Conservation (phyloP, 192 early-diverging fungal genomes). For the Polychytrium aggregatum region DNA sequence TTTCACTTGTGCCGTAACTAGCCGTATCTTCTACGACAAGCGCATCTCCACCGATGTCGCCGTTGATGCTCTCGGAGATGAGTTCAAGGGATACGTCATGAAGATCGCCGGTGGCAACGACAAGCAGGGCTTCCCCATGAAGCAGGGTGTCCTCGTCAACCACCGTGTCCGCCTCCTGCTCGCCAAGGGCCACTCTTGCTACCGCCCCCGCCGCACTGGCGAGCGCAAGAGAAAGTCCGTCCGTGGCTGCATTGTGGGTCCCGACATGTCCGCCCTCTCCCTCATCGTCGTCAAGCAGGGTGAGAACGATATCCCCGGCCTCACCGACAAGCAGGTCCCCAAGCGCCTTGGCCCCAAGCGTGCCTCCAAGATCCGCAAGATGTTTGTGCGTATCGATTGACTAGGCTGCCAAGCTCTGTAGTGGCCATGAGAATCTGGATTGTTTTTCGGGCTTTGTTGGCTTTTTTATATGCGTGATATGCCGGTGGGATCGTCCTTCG, state of each 20-base stretch:
- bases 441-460: not conserved
- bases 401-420: too few relatives aligned
- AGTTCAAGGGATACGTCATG: constrained; percentile 99
- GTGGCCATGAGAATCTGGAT: too few relatives aligned
- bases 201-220: constrained; percentile 90
- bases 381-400: constrained; percentile 73
- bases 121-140: constrained; percentile 98
- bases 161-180: constrained; percentile 49
- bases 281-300: constrained; percentile 95
- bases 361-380: constrained; percentile 96
- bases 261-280: constrained; percentile 89
- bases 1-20: too few relatives aligned
- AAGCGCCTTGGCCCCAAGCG: constrained; percentile 99
- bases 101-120: constrained; percentile 99
- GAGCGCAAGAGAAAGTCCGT: constrained; percentile 99
- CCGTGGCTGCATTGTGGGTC: constrained; percentile 94
- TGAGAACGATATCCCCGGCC: constrained; percentile 86
- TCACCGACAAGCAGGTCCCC: constrained; percentile 85
- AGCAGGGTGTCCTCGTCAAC: constrained; percentile 83
- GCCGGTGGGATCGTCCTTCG: too few relatives aligned
- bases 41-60: constrained; percentile 92
- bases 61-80: constrained; percentile 92
- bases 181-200: constrained; percentile 95
- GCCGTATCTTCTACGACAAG: constrained; percentile 97
- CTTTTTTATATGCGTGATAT: too few relatives aligned